Percentiles rank a stretch among this genome's conserved stretches.
These are phyloP conservation scores for Penicillium taxi DNA, from an alignment of 495 filamentous ascomycete genomes.

Conservation along the genomic window DNA sequence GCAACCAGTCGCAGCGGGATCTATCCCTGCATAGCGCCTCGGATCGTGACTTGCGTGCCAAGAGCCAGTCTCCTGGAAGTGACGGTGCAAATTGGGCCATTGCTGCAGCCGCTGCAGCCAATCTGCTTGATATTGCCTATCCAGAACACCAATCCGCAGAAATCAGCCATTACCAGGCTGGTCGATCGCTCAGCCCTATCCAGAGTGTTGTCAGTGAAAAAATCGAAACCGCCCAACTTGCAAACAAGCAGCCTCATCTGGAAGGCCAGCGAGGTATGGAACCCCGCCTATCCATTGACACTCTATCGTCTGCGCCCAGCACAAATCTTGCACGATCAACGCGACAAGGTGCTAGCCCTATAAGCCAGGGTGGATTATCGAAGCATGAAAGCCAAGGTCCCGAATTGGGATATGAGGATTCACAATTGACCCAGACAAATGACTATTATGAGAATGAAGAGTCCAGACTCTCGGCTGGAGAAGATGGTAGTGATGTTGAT, in stretches of 20 bases:
- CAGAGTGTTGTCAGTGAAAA: constrained; percentile 79
- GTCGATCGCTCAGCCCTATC: constrained; percentile 70
- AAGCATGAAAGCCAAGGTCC: constrained; percentile 27
- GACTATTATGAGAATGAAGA: constrained; percentile 16
- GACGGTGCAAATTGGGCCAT: constrained; percentile 40
- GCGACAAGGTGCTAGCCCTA: constrained; percentile 44
- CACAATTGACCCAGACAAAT: constrained; percentile 16
- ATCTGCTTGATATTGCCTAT: constrained; percentile 32
- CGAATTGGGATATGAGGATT: constrained; percentile 36
- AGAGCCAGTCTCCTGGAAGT: constrained; percentile 35
- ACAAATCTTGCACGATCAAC: constrained; percentile 46
- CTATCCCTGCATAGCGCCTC: constrained; percentile 45
- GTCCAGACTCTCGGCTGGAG: constrained; percentile 18
- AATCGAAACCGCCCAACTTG: constrained; percentile 22
- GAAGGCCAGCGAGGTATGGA: constrained; percentile 27
- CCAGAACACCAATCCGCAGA: constrained; percentile 28
- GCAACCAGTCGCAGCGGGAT: constrained; percentile 50
- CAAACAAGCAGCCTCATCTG: constrained; percentile 1
- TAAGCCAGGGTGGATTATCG: constrained; percentile 38
- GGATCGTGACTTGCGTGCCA: constrained; percentile 40
- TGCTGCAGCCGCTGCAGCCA: constrained; percentile 40
- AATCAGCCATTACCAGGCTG: constrained; percentile 45
- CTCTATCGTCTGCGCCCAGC: constrained; percentile 47
- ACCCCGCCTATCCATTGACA: constrained; percentile 42
- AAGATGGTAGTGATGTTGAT: constrained; percentile 50